phyloP scores from a whole-genome alignment of 345 rosid species.

The Viola odorata region DNA sequence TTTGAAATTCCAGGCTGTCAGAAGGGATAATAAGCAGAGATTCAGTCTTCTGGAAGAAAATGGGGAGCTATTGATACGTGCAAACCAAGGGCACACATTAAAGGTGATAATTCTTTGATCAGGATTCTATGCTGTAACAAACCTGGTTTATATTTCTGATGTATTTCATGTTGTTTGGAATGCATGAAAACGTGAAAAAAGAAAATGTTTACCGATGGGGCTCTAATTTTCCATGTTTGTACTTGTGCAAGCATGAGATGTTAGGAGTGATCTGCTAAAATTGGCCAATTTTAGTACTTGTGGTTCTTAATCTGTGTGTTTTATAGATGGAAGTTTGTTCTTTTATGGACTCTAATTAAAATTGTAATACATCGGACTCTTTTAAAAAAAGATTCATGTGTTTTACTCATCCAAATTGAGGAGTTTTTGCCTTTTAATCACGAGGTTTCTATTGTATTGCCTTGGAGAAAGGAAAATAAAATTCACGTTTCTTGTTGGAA shows the following conservation, averaged over 20 bases:
- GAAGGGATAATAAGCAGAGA: slow-evolving; percentile 81
- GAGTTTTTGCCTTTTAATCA: not conserved
- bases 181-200: not conserved
- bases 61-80: slow-evolving; percentile 73
- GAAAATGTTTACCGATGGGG: not conserved
- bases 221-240: not conserved
- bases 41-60: slow-evolving; percentile 71
- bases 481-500: not conserved
- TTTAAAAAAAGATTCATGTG: not conserved
- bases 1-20: slow-evolving; percentile 52
- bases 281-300: not conserved
- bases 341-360: not conserved
- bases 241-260: not conserved
- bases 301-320: not conserved
- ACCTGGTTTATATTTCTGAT: not conserved
- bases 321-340: not conserved
- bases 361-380: not conserved
- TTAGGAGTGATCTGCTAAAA: not conserved
- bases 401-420: not conserved
- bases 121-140: not conserved
- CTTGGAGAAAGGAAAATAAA: not conserved
- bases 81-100: slow-evolving; percentile 92
- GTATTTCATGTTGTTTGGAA: not conserved
- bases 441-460: not conserved
- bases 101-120: slow-evolving; percentile 27